phyloP scores from a whole-genome alignment of 2,329 filamentous ascomycete species.

The Colletotrichum destructivum region DNA sequence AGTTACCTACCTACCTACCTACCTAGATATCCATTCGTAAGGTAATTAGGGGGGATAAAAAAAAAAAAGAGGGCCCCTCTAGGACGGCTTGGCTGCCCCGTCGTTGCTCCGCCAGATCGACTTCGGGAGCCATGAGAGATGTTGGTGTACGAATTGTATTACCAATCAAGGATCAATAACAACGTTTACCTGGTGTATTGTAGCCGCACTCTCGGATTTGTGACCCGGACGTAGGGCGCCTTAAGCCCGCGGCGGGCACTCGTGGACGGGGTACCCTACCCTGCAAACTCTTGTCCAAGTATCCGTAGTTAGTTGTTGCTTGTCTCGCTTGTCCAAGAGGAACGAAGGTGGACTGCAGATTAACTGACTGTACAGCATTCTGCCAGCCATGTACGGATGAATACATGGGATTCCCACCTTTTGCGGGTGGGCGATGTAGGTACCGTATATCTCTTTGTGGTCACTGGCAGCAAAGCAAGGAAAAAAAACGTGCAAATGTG shows the following conservation, averaged over 20 bases:
- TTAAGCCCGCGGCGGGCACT: constrained; percentile 36
- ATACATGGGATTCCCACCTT: constrained; percentile 11
- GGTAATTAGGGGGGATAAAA: not conserved
- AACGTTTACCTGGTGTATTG: not conserved
- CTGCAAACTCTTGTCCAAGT: constrained; percentile 8
- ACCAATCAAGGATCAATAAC: constrained; percentile 38
- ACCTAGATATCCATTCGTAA: no score
- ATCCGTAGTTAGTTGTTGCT: not conserved
- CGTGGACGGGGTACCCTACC: not conserved
- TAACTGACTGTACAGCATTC: not conserved
- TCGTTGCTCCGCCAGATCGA: constrained; percentile 29
- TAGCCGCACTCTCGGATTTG: not conserved
- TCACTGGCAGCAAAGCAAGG: not conserved
- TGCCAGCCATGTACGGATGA: not conserved
- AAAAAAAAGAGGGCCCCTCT: constrained; percentile 5
- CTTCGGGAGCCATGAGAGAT: constrained; percentile 29
- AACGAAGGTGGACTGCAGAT: not conserved
- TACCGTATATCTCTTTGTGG: constrained; percentile 21
- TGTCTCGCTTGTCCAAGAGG: not conserved
- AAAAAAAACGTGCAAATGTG: constrained; percentile 5
- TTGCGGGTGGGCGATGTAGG: constrained; percentile 28
- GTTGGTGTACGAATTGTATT: not conserved
- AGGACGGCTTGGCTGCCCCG: not conserved
- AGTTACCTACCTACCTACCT: not conserved
- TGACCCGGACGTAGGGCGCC: constrained; percentile 33